Evolutionary conservation across 805 yeast genomes (phyloP), one percentile per base, ranked within the genome.

Genomic region (Saturnispora sanitii): DNA sequence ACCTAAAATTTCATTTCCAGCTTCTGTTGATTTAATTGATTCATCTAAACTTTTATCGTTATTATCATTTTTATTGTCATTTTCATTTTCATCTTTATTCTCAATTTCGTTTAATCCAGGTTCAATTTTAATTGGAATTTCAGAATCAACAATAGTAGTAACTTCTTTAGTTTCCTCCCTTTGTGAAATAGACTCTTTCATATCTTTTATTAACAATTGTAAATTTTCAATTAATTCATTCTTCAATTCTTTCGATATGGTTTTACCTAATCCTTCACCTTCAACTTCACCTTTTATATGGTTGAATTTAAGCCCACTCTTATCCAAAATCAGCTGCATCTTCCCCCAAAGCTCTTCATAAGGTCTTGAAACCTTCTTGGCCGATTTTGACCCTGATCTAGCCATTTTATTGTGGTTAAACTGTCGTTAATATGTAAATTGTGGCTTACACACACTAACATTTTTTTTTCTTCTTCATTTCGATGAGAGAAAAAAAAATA

Each of bases 81-180:
- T n/a, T n/a, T n/a, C n/a, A n/a, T n/a, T n/a, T n/a, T n/a, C n/a
- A n/a, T n/a, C n/a, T n/a, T n/a, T n/a, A n/a, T n/a, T n/a, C n/a
- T 23, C 26, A 11, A 7, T 23, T 23, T 23, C 26, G 6, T 23
- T 23, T 11, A 7, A 11, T 23, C 11, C 26, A 23, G 11, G 26
- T 23, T 23, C 26, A 23, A 25, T 38, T 20, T 16, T 40, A 28
- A 33, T 22, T 25, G 23, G 47, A 12, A 25, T 35, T 29, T 38
- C 23, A 9, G 33, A 20, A 11, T 34, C 35, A n/a, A 7, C 26
- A 23, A 23, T 23, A 7, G n/a, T n/a, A n/a, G n/a, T n/a, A n/a
- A n/a, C n/a, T n/a, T n/a, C n/a, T n/a, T n/a, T n/a, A n/a, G n/a
- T n/a, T n/a, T n/a, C n/a, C n/a, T n/a, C n/a, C n/a, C n/a, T n/a